Evolutionary conservation across 495 filamentous ascomycete genomes (phyloP).

Genomic region (Annulohypoxylon moriforme): DNA sequence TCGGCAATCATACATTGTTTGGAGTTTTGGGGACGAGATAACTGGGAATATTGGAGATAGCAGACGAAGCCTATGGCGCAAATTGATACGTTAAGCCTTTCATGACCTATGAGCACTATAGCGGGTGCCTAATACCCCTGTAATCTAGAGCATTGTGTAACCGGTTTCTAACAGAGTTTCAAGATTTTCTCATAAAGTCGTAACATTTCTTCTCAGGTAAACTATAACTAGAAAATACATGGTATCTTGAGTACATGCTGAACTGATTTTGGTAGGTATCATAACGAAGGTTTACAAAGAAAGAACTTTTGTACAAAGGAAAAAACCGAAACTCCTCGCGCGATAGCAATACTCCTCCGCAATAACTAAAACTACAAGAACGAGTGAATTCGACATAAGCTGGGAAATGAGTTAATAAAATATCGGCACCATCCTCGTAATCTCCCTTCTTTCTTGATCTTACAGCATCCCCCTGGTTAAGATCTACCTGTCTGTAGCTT

Average conservation of each 20-base stretch:
- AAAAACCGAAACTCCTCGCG: background rate
- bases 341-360: slow-evolving; percentile 7
- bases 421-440: background rate
- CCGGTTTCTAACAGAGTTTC: background rate
- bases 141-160: background rate
- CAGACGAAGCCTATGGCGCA: slow-evolving; percentile 24
- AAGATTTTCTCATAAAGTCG: background rate
- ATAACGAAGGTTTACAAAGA: background rate
- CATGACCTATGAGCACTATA: background rate
- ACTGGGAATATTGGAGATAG: slow-evolving; percentile 10
- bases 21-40: slow-evolving; percentile 44
- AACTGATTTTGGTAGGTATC: background rate
- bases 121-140: background rate
- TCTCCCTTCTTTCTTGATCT: background rate
- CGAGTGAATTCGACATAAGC: background rate
- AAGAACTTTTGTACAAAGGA: background rate
- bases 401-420: background rate
- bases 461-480: background rate
- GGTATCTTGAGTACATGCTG: background rate
- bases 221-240: background rate
- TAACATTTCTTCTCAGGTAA: background rate
- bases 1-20: slow-evolving; percentile 40
- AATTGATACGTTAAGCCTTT: slow-evolving; percentile 20
- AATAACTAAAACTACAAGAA: background rate
- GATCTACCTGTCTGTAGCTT: background rate